Evolutionary conservation across 1,139 yeast genomes (phyloP), one percentile per base, ranked within the genome.

Genomic region (Sugiyamaella neomexicana): DNA sequence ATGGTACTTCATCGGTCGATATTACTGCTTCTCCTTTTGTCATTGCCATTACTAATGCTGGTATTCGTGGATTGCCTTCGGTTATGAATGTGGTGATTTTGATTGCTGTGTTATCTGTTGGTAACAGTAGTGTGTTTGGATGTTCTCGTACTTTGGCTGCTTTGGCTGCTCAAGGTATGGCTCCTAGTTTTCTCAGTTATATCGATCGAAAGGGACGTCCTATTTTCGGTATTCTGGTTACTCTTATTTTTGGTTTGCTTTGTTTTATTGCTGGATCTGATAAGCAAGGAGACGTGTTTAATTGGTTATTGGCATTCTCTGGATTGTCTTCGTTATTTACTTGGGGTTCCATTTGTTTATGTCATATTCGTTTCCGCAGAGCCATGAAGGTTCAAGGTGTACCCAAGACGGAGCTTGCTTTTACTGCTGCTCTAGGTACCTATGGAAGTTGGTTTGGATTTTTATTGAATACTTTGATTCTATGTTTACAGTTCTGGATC

Each of bases 311-410:
- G 67, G 88, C 96, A 25, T 75, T 90, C 50, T 86, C 96, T 17
- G 95, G 95, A 55, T 80, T 89, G 60, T 85, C 95, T 46, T 85
- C 96, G 1, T 76, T 89, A 55, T 88, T 89, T 70, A 86, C 95
- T 5, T 89, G 96, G 95, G 82, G 82, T 39, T 82, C 91, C 17
- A 86, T 89, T 63, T 82, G 86, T 67, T 66, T 86, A 53, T 83
- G 89, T 63, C 95, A 85, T 63, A 75, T 89, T 57, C 80, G 96
- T 69, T 88, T 89, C 73, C 83, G 97, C 75, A 70, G 77, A 52
- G 96, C 95, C 1, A 77, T 89, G 75, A 69, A 71, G 38, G 79
- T 66, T 9, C 86, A 86, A 72, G 89, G 89, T 55, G 80, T 86
- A 69, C 74, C 78, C 27, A 71, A 80, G 13, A 78, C 77, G 52